Percentiles rank a stretch among this genome's conserved stretches.
Conservation (phyloP, 768 basidiomycete species). For the Pleurotus giganteus region DNA sequence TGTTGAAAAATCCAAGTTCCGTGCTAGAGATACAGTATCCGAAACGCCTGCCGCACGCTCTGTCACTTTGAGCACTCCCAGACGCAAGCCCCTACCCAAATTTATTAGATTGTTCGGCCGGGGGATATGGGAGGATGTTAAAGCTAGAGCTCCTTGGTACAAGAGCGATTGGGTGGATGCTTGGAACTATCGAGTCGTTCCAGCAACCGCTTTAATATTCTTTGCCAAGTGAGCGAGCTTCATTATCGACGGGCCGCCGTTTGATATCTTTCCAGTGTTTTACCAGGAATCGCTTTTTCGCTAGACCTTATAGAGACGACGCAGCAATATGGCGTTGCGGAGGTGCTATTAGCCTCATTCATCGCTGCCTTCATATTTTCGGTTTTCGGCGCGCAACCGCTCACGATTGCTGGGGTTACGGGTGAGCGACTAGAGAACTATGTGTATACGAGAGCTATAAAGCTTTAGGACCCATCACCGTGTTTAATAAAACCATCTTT, state of each 20-base stretch:
- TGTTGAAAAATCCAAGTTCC: too few relatives aligned
- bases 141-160: constrained; percentile 76
- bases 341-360: constrained; percentile 80
- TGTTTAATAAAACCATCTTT: constrained; percentile 89
- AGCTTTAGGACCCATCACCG: constrained; percentile 82
- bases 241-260: neutral
- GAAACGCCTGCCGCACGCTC: too few relatives aligned
- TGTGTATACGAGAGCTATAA: neutral
- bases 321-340: constrained; percentile 83
- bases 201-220: constrained; percentile 82
- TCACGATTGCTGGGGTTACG: constrained; percentile 91
- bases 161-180: constrained; percentile 87
- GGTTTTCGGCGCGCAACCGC: constrained; percentile 84
- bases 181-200: constrained; percentile 88
- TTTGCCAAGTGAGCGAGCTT: constrained; percentile 65
- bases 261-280: constrained; percentile 44
- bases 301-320: constrained; percentile 91
- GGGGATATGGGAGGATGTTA: constrained; percentile 73
- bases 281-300: constrained; percentile 91
- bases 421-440: constrained; percentile 35
- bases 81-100: neutral
- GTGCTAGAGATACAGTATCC: too few relatives aligned
- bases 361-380: constrained; percentile 90
- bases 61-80: too few relatives aligned
- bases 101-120: constrained; percentile 35